These are phyloP conservation scores for Aspergillus latus DNA, from an alignment of 2,329 filamentous ascomycete genomes.

Conservation along the genomic window DNA sequence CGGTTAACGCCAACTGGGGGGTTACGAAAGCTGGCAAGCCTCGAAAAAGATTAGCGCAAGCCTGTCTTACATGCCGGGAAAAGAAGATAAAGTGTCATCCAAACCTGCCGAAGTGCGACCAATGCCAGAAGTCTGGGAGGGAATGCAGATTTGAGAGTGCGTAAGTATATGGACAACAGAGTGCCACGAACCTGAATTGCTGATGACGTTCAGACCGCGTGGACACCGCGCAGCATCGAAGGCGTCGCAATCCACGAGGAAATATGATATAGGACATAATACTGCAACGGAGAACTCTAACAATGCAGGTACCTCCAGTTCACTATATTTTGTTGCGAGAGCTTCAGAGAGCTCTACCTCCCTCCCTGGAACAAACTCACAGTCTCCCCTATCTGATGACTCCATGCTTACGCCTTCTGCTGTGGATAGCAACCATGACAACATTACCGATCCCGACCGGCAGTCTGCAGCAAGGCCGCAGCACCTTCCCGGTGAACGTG, in stretches of 20 bases:
- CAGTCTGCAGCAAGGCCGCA: slow-evolving; percentile 25
- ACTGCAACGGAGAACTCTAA: slow-evolving; percentile 19
- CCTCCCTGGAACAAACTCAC: slow-evolving; percentile 30
- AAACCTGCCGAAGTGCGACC: slow-evolving; percentile 79
- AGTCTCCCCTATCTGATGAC: slow-evolving; percentile 33
- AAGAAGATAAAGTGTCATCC: slow-evolving; percentile 98
- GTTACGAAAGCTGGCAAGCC: slow-evolving; percentile 93
- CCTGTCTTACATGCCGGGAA: slow-evolving; percentile 89
- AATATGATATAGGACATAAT: slow-evolving; percentile 26
- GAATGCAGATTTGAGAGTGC: slow-evolving; percentile 83
- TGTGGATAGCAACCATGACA: slow-evolving; percentile 27
- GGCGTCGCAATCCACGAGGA: slow-evolving; percentile 23
- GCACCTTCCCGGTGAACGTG: slow-evolving; percentile 19
- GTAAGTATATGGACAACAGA: slow-evolving; percentile 55
- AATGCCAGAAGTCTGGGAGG: slow-evolving; percentile 88
- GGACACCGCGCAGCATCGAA: slow-evolving; percentile 33
- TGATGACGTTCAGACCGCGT: slow-evolving; percentile 29
- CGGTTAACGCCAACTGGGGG: slow-evolving; percentile 88
- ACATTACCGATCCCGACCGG: slow-evolving; percentile 27
- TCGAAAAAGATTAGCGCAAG: slow-evolving; percentile 83
- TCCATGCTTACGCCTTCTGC: slow-evolving; percentile 30
- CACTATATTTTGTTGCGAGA: slow-evolving; percentile 31
- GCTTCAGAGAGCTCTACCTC: slow-evolving; percentile 35
- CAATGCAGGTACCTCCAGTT: slow-evolving; percentile 24
- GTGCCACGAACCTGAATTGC: neutral